A percentile compares a stretch with the other conserved stretches of the same genome.
These are phyloP conservation scores for Colletotrichum simmondsii DNA, from an alignment of 2,329 filamentous ascomycete genomes.

Conservation along the genomic window DNA sequence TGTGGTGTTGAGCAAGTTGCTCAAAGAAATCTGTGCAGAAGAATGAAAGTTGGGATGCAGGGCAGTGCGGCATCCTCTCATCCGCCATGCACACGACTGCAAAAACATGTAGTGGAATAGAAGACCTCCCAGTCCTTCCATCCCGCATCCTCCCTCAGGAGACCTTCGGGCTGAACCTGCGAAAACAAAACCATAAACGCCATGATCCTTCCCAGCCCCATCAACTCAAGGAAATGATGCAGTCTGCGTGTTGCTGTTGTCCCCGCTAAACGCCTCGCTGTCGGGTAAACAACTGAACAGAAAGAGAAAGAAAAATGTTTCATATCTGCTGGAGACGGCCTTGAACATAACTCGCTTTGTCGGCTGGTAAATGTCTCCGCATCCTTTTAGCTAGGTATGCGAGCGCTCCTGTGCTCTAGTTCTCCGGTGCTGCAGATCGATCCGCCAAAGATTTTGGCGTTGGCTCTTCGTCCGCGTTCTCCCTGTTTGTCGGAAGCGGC, in stretches of 20 bases:
- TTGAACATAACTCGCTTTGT: neutral
- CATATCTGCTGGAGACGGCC: conserved; percentile 9
- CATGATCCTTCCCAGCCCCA: neutral
- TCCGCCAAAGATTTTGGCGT: conserved; percentile 50
- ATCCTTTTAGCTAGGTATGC: neutral
- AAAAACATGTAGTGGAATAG: neutral
- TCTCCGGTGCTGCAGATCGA: conserved; percentile 8
- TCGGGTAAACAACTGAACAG: conserved; percentile 25
- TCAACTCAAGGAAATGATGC: conserved; percentile 34
- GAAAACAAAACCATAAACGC: conserved; percentile 21
- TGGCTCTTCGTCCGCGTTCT: conserved; percentile 47
- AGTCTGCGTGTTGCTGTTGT: conserved; percentile 34
- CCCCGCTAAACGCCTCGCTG: conserved; percentile 33
- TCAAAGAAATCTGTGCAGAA: conserved; percentile 1
- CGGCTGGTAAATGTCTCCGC: neutral
- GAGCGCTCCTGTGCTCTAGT: conserved; percentile 32
- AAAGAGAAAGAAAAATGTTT: conserved; percentile 26
- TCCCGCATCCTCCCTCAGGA: neutral
- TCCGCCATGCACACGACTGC: conserved; percentile 8
- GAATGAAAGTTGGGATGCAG: conserved; percentile 16
- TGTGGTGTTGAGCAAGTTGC: conserved; percentile 15
- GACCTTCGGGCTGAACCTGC: neutral
- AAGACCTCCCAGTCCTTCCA: conserved; percentile 4
- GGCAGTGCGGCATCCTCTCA: conserved; percentile 14
- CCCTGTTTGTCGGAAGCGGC: conserved; percentile 40